Base-by-base conservation (phyloP, 2,329 filamentous ascomycete genomes). In the Paracoccidioides lutzii region DNA sequence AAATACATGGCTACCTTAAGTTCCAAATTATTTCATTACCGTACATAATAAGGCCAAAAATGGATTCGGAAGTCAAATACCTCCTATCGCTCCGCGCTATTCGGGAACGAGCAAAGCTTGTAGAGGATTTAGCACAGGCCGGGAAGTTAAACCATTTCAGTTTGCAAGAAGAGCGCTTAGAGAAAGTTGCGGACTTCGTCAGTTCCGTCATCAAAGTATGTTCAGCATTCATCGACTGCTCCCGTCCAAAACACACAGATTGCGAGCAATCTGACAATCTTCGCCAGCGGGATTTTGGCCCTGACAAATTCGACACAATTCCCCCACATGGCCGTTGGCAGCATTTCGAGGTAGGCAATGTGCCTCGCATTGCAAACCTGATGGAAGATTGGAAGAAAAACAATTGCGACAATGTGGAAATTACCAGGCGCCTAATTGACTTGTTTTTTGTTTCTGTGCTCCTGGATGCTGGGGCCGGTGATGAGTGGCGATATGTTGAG, bases 401-500 rank as follows among this genome's bases (percentile, higher is more conserved):
- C 0, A 67, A 66, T 1, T 64, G 63, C 35, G 75, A 79, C 51
- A 68, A 70, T 1, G 58, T 65, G 0, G 79, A 81, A 55, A 63
- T 73, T 3, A 75, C 76, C 0, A 76, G 80, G 2, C 74, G 79
- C 0, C 66, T 83, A n/a, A 73, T 82, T 48, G 81, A 84, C 61
- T 67, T 84, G 4, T 83, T 83, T 66, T 76, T 82, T 46, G 78
- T 81, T 2, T 81, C 79, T 0, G 79, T 82, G 0, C 70, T 82
- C 10, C 67, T 81, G 0, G 79, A 82, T 60, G 78, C 77, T 0
- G 77, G 77, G 0, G 77, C 78, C 0, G 78, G 77, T 1, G 75
- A 79, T 61, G 58, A 65, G 9, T 80, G 77, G 78, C 64, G 60
- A 0, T 80, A 71, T 55, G 66, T 62, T 0, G 77, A 79, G 61